These are phyloP conservation scores for Diatrype stigma DNA, from an alignment of 2,329 filamentous ascomycete genomes.

Conservation along the genomic window DNA sequence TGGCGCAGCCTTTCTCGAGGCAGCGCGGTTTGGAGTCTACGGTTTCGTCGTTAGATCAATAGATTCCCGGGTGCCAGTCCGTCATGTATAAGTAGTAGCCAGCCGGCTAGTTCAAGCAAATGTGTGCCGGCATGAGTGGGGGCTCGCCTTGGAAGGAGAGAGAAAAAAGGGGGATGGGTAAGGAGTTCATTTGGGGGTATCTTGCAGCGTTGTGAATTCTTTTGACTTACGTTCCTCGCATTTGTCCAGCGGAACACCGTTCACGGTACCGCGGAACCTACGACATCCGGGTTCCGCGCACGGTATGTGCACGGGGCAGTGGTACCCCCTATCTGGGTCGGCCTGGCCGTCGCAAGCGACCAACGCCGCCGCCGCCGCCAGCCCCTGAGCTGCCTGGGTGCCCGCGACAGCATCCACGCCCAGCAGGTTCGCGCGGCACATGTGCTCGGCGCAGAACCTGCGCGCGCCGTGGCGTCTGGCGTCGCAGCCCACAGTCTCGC, in stretches of 20 bases:
- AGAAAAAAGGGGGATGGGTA: background rate
- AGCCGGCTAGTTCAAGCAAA: too few species aligned
- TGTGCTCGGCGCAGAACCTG: conserved; percentile 16
- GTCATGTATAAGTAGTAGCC: too few species aligned
- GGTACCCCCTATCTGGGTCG: conserved; percentile 10
- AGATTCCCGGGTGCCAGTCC: too few species aligned
- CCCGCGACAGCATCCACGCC: background rate
- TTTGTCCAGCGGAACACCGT: conserved; percentile 5
- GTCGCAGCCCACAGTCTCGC: conserved; percentile 8
- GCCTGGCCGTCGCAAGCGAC: conserved; percentile 13
- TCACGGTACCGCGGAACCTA: conserved; percentile 6
- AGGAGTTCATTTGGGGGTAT: background rate
- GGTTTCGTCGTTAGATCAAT: too few species aligned
- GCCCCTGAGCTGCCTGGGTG: background rate
- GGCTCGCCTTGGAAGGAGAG: background rate
- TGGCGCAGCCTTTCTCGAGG: background rate
- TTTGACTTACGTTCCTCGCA: conserved; percentile 16
- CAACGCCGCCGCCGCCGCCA: too few species aligned
- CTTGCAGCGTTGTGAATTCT: background rate
- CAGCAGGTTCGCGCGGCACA: background rate
- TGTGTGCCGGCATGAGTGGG: too few species aligned
- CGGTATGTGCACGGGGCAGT: conserved; percentile 15
- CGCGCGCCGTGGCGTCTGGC: conserved; percentile 5
- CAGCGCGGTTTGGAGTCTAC: background rate
- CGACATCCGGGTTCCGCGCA: conserved; percentile 10